Base-by-base conservation (phyloP, 441 rosid species). In the Erodium chrysanthum region DNA sequence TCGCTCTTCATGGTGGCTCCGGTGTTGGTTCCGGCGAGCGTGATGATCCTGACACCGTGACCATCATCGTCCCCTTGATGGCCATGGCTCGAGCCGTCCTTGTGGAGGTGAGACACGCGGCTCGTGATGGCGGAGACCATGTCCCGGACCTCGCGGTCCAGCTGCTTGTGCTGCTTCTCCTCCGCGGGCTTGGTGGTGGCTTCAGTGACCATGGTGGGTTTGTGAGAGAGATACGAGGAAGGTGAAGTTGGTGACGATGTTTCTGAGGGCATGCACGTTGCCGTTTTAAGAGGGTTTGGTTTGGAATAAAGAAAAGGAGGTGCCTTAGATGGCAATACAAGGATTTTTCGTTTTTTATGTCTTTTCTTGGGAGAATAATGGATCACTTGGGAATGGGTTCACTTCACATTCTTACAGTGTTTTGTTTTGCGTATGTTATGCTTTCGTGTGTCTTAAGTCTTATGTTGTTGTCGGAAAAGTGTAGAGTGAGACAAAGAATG, bases 1-100 rank as follows among this genome's bases (percentile, higher is more conserved):
- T 84, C 90, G 18, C 78, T 72, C 56, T 84, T 77, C 93, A 93
- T 80, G 37, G 90, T 83, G 42, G 97, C 93, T 33, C 97, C 97
- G 0, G 77, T 58, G 77, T 93, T 93, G 69, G 74, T 86, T 60
- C 98, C 98, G 1, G 96, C 84, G 1, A 93, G 92, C 0, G 96
- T 93, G 75, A 93, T 70, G 62, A 87, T 79, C 46, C 90, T 78
- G 2, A 75, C 18, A 0, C 96, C 84, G 20, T 68, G 73, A 0
- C 80, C 86, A 0, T 79, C 81, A 0, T 77, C 86, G 21, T 56
- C 74, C 9, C 6, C 35, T 1, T 31, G 46, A 37, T 68, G 85
- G 77, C 84, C 58, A 33, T 68, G 85, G 77, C 84, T 75, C 2
- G 83, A 75, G 50, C 92, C 83, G 0, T 82, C 71, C 73, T 79